Evolutionary conservation across 306 rosid genomes (phyloP), one percentile per base, ranked within the genome.

Genomic region (Hippophae rhamnoides): DNA sequence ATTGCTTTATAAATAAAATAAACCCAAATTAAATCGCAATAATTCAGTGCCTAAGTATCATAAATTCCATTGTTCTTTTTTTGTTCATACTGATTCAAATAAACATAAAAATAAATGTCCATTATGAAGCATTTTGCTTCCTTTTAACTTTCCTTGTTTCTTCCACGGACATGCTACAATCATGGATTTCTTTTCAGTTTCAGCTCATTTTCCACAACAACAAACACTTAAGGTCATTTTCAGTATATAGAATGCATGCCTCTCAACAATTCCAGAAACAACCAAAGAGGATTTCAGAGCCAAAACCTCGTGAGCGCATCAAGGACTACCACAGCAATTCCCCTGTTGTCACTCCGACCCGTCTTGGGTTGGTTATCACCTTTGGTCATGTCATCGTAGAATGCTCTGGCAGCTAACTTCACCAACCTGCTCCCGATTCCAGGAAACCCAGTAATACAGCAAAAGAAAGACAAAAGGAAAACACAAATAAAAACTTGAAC

Each of bases 301-400:
- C 72, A 59, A 71, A 18, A 92, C 99, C 99, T 88, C 0, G 96
- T 76, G 65, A 92, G 95, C 8, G 95, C 99, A 54, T 92, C 99
- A n/a, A 92, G 99, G 14, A 92, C 93, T 47, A 92, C 99, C n/a
- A 92, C 99, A 23, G 96, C 96, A n/a, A 92, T 86, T 62, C 99
- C 99, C 38, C 99, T 70, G 62, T 88, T 92, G 54, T 92, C 96
- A 74, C 95, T 80, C 65, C 95, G 77, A 49, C 96, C 93, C 0
- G 92, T 81, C 73, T 88, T 92, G 52, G 90, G 95, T 67, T 92
- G 99, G 59, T 84, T 88, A 62, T 92, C 99, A 13, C 96, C 95
- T 75, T 88, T 88, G 46, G 86, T 80, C 8, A 81, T 67, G 65
- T 92, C 99, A 59, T 92, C 96, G 52, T 92, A 88, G 76, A 92